phyloP scores from a whole-genome alignment of 2,329 filamentous ascomycete species.

The Elsinoe arachidis region DNA sequence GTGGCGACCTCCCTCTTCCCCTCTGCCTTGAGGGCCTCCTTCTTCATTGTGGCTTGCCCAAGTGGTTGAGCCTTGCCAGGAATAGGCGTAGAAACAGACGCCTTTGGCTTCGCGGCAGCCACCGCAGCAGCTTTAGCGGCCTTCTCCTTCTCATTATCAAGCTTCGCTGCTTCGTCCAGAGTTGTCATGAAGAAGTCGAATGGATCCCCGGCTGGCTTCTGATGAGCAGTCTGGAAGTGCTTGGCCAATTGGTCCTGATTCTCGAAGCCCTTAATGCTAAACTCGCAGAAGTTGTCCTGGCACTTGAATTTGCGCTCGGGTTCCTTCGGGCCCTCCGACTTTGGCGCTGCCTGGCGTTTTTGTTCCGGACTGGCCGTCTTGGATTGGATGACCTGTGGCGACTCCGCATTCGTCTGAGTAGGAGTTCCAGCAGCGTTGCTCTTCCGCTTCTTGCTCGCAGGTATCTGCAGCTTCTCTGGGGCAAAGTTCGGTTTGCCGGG shows the following conservation, averaged over 20 bases:
- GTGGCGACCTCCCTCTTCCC: conserved; percentile 31
- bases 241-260: conserved; percentile 46
- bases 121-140: conserved; percentile 24
- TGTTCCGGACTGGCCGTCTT: conserved; percentile 38
- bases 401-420: conserved; percentile 25
- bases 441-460: conserved; percentile 49
- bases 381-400: conserved; percentile 29
- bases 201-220: conserved; percentile 43
- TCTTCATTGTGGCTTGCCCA: conserved; percentile 22
- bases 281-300: conserved; percentile 41
- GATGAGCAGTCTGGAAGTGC: conserved; percentile 47
- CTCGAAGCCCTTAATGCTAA: conserved; percentile 46
- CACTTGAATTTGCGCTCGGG: conserved; percentile 46
- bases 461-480: conserved; percentile 49
- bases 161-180: conserved; percentile 38
- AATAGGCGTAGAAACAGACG: conserved; percentile 14
- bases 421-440: conserved; percentile 31
- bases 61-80: conserved; percentile 19
- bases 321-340: conserved; percentile 34
- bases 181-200: conserved; percentile 48
- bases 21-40: conserved; percentile 18
- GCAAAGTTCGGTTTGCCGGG: conserved; percentile 42
- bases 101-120: conserved; percentile 19
- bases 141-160: conserved; percentile 41
- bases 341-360: conserved; percentile 33